Conservation (phyloP, 1,284 basidiomycete genomes). For the Takashimella tepidaria region DNA sequence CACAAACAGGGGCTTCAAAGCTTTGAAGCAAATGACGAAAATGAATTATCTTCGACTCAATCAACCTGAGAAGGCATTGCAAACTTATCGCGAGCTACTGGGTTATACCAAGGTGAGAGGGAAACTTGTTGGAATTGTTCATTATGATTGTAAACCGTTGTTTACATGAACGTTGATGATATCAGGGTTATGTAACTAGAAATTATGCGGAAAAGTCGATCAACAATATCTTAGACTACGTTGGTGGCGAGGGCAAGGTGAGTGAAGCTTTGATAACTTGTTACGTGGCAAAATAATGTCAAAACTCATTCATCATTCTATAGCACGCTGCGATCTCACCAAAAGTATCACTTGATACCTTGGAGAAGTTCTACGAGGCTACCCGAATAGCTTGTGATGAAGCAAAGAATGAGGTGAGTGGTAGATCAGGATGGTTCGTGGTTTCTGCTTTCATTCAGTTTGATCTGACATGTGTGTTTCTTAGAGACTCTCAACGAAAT, state of each 20-base stretch:
- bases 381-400: constrained; percentile 86
- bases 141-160: too few relatives aligned
- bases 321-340: constrained; percentile 46
- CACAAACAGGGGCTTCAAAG: constrained; percentile 87
- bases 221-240: constrained; percentile 97
- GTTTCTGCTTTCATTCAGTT: too few relatives aligned
- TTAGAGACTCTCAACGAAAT: constrained; percentile 88
- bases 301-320: constrained; percentile 8
- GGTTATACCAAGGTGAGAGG: constrained; percentile 77
- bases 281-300: too few relatives aligned
- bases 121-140: too few relatives aligned
- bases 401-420: constrained; percentile 84
- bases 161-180: not conserved
- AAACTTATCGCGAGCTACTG: constrained; percentile 77
- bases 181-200: constrained; percentile 39
- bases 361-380: constrained; percentile 92
- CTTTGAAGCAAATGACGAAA: constrained; percentile 96
- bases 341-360: constrained; percentile 71
- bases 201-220: constrained; percentile 90
- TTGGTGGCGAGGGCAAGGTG: constrained; percentile 76
- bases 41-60: constrained; percentile 76
- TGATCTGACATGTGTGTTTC: constrained; percentile 1
- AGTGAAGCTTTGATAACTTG: too few relatives aligned
- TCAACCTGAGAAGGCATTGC: constrained; percentile 75
- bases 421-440: not conserved